Base-by-base conservation (phyloP, 192 early-diverging fungal species). In the Phycomyces blakesleeanus region DNA sequence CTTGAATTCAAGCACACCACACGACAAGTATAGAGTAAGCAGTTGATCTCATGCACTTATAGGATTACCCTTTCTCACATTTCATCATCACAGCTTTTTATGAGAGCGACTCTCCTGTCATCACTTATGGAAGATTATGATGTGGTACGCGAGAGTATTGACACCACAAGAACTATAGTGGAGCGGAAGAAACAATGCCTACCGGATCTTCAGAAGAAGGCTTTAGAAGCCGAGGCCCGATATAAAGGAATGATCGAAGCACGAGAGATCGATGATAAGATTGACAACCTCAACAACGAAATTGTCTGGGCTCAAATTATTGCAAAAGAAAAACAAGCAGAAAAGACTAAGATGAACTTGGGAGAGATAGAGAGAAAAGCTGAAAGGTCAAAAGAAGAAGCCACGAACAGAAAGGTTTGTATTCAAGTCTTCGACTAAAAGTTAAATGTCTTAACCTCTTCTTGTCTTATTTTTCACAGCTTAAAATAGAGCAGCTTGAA, bases 11-110 rank as follows among this genome's bases (percentile, higher is more conserved):
- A 90, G 86, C 40, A 89, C 89, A 15, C 66, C 91, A 1, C 78
- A 89, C 56, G 93, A 94, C 37, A 97, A 95, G 78, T 98, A 97
- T 80, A 87, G 81, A 56, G 83, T 84, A 63, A 34, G 29, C 29
- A 34, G 29, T 34, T 34, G 29, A 7, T 34, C 29, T 34, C n/a
- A n/a, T n/a, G n/a, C n/a, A n/a, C n/a, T n/a, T n/a, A n/a, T n/a
- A n/a, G n/a, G n/a, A 34, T 14, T 21, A 12, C 39, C 14, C 20
- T 16, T 1, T 21, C 21, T 50, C 21, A 63, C 37, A 18, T 49
- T 55, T 14, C 21, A 42, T 14, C 22, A n/a, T 27, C 15, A 25
- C 47, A 82, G 72, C 93, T 96, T 54, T 98, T 96, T 57, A 76
- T 90, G 66, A 87, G 85, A 52, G 96, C 95, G 51, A 95, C 94